Evolutionary conservation across 176 grass and related monocot genomes (phyloP), one percentile per base, ranked within the genome.

Genomic region (Oryza glaberrima): DNA sequence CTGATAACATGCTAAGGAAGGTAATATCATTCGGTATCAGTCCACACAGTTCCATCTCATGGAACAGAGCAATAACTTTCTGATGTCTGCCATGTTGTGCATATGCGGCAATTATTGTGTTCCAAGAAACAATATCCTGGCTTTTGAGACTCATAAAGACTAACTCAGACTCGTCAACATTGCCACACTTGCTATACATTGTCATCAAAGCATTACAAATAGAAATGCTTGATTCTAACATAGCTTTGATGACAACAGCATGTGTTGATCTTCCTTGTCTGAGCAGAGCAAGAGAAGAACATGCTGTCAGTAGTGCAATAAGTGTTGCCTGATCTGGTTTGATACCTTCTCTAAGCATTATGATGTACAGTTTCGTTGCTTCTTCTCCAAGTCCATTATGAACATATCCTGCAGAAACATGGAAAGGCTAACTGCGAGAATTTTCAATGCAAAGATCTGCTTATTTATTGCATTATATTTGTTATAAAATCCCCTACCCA

Each of bases 171-270:
- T 94, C 88, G n/a, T 23, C 38, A 51, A 98, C 88, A 78, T 83
- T 85, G 65, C 96, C 90, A 58, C 93, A 94, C 83, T 92, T 98
- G 88, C 88, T 94, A 69, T 98, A 95, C 96, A 94, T 98, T 67
- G 88, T 92, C 68, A 98, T 90, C 83, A 98, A 89, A 43, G 91
- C 87, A 92, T 98, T 95, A 73, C 85, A 89, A 76, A 98, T 46
- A 20, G 91, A 90, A 1, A 51, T 72, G 44, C 86, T 83, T 74
- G 84, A 94, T 83, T 92, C 82, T 65, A 95, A 77, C 75, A 91
- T 81, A 35, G 96, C 67, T 93, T 98, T 98, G 80, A 92, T 84
- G 35, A 91, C 83, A 76, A 90, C 19, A 78, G 88, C 88, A 87
- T 98, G 93, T 65, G 46, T 87, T 70, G 77, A 82, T 78, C 69